phyloP scores from a whole-genome alignment of 257 asterid species.

The Paulownia fortunei region DNA sequence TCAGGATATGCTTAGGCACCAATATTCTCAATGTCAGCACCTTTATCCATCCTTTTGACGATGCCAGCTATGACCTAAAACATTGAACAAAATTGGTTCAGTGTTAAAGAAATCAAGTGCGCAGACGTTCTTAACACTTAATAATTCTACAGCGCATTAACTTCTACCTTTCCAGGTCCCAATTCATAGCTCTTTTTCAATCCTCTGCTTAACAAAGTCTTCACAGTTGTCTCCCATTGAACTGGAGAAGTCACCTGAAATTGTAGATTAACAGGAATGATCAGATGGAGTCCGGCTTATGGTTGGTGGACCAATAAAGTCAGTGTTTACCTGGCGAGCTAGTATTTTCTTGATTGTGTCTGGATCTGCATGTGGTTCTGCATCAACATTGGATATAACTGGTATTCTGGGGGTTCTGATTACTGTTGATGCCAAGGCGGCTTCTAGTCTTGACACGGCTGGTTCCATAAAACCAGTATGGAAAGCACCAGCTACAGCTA shows the following conservation, averaged over 20 bases:
- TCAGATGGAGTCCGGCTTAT: not conserved
- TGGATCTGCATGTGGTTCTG: conserved; percentile 75
- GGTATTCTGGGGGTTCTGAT: conserved; percentile 84
- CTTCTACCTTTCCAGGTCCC: conserved; percentile 85
- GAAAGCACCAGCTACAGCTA: conserved; percentile 98
- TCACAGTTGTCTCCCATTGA: conserved; percentile 51
- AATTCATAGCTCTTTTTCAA: conserved; percentile 65
- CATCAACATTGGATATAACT: conserved; percentile 94
- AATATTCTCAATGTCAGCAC: conserved; percentile 76
- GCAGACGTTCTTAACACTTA: not conserved
- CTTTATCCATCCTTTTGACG: conserved; percentile 85
- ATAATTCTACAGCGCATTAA: not conserved
- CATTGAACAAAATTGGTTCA: not conserved
- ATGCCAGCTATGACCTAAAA: conserved; percentile 88
- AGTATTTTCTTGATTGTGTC: conserved; percentile 73
- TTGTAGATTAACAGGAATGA: not conserved
- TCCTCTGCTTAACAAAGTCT: conserved; percentile 51
- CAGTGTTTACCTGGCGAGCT: conserved; percentile 72
- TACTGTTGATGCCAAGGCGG: conserved; percentile 80
- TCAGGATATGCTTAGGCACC: conserved; percentile 47
- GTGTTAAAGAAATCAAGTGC: not conserved
- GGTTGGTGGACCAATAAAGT: not conserved
- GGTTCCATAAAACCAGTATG: conserved; percentile 97
- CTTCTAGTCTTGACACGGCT: conserved; percentile 88
- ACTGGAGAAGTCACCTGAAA: conserved; percentile 61